Evolutionary conservation across 495 filamentous ascomycete genomes (phyloP).

Genomic region (Pyrenopolyporus hunteri): DNA sequence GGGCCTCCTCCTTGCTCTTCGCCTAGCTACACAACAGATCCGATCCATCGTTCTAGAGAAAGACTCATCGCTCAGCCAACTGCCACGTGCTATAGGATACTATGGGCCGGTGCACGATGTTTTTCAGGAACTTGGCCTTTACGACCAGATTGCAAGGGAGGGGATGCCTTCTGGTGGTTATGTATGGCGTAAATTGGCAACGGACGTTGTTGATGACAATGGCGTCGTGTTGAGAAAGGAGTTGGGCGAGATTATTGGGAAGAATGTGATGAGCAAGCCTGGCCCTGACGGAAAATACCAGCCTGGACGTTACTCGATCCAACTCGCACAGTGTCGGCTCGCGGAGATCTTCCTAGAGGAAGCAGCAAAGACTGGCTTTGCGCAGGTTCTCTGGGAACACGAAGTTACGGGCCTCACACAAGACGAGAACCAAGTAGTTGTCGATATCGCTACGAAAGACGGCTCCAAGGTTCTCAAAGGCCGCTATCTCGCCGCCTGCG

Average conservation of each 20-base stretch:
- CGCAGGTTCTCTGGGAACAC: conserved; percentile 13
- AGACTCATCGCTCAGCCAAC: background rate
- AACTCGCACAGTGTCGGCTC: conserved; percentile 16
- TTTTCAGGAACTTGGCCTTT: conserved; percentile 14
- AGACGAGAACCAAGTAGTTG: conserved; percentile 2
- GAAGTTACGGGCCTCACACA: conserved; percentile 5
- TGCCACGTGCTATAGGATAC: conserved; percentile 16
- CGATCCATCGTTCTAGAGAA: conserved; percentile 7
- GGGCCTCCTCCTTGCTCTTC: conserved; percentile 15
- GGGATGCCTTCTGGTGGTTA: conserved; percentile 17
- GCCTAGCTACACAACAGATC: conserved; percentile 6
- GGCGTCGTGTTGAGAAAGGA: background rate
- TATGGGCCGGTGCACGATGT: conserved; percentile 16
- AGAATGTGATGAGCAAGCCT: conserved; percentile 8
- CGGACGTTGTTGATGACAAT: conserved; percentile 6
- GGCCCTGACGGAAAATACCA: conserved; percentile 3
- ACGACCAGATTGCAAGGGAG: conserved; percentile 10
- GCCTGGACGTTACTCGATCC: conserved; percentile 11
- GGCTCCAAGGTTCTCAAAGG: background rate
- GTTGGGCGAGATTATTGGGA: conserved; percentile 1
- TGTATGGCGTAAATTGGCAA: conserved; percentile 12
- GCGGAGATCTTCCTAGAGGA: conserved; percentile 15
- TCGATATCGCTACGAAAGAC: background rate
- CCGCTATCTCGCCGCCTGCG: conserved; percentile 12
- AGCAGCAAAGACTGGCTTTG: conserved; percentile 1